Conservation (phyloP, 306 rosid species). For the Calophaca sinica region DNA sequence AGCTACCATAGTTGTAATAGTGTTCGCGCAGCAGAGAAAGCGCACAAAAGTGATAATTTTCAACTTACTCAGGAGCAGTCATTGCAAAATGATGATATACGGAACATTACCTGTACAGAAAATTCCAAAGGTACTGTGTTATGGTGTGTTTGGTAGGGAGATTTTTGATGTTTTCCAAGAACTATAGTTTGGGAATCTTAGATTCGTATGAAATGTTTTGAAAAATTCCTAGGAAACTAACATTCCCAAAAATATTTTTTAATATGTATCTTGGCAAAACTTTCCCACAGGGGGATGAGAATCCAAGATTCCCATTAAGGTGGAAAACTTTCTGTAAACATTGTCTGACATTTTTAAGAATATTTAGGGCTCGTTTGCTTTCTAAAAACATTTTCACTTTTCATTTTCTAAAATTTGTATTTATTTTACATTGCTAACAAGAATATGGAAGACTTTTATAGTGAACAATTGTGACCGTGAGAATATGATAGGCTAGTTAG, state of each 20-base stretch:
- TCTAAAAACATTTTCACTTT: too few species aligned
- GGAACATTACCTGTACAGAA: slow-evolving; percentile 46
- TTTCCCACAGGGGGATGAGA: neutral
- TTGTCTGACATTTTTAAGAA: too few species aligned
- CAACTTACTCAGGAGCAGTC: slow-evolving; percentile 47
- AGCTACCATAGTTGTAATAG: slow-evolving; percentile 76
- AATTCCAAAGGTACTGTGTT: slow-evolving; percentile 66
- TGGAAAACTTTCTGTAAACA: neutral
- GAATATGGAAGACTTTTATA: too few species aligned
- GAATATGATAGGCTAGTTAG: too few species aligned
- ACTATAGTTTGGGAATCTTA: neutral
- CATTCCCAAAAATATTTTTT: neutral
- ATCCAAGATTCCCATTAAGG: neutral
- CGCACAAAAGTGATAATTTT: slow-evolving; percentile 43
- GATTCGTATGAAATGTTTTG: neutral
- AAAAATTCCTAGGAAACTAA: neutral
- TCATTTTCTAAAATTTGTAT: too few species aligned
- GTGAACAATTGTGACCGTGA: too few species aligned
- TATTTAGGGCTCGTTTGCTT: too few species aligned
- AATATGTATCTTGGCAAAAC: too few species aligned
- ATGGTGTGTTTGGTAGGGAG: neutral
- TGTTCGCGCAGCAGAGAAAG: slow-evolving; percentile 50
- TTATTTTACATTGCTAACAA: too few species aligned
- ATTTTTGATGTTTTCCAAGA: neutral
- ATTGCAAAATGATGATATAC: slow-evolving; percentile 39